Conservation (phyloP, 2,329 filamentous ascomycete genomes). For the Phyllachora maydis region DNA sequence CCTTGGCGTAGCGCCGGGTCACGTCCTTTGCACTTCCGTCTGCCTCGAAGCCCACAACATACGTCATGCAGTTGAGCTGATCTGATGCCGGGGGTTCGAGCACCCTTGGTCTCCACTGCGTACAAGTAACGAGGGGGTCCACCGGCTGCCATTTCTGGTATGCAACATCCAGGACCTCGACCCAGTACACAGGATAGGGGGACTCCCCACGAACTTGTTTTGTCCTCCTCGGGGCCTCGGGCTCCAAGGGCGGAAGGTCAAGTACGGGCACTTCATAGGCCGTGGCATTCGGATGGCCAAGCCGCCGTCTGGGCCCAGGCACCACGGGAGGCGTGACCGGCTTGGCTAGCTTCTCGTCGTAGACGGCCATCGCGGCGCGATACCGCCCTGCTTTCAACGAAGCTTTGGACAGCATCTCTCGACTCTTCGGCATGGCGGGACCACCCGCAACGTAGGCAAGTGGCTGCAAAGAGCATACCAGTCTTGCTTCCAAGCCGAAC, state of each 20-base stretch:
- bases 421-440: constrained; percentile 23
- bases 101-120: constrained; percentile 51
- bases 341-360: constrained; percentile 10
- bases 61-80: constrained; percentile 54
- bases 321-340: constrained; percentile 4
- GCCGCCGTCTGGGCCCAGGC: constrained; percentile 22
- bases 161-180: constrained; percentile 71
- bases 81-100: constrained; percentile 74
- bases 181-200: constrained; percentile 74
- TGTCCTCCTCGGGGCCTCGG: constrained; percentile 11
- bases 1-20: constrained; percentile 70
- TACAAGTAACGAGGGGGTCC: constrained; percentile 66
- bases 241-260: constrained; percentile 14
- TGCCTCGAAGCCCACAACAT: constrained; percentile 70
- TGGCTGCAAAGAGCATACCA: constrained; percentile 81
- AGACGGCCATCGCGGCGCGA: constrained; percentile 17
- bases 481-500: constrained; percentile 59
- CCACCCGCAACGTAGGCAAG: constrained; percentile 43
- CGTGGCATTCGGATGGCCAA: constrained; percentile 32
- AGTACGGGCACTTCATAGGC: constrained; percentile 26
- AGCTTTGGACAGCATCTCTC: too few species aligned
- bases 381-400: constrained; percentile 14
- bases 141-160: constrained; percentile 84
- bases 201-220: constrained; percentile 48
- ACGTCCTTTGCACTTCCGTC: constrained; percentile 67